Conservation (phyloP, 768 basidiomycete genomes). For the Hygrocybe punicea region DNA sequence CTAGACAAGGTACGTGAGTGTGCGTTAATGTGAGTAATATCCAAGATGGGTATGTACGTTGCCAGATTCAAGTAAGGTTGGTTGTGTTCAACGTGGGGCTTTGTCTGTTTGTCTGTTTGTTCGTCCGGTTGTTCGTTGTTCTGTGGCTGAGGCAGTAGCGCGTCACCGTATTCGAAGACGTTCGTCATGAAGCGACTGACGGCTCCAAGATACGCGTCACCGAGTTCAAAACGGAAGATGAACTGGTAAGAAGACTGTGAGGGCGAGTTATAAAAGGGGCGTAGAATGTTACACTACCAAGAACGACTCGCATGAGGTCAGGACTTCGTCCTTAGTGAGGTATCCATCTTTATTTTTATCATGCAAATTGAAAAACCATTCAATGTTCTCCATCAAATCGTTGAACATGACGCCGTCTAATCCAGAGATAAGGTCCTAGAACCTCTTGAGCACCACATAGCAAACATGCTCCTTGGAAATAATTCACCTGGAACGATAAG, state of each 20-base stretch:
- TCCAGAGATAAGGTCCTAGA: constrained; percentile 82
- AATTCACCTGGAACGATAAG: constrained; percentile 77
- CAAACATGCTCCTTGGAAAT: not conserved
- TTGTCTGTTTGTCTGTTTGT: constrained; percentile 32
- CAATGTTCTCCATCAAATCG: constrained; percentile 97
- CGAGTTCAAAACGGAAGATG: constrained; percentile 95
- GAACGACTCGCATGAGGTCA: constrained; percentile 92
- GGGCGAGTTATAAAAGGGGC: constrained; percentile 7
- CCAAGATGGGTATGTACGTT: constrained; percentile 48
- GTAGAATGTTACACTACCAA: constrained; percentile 51
- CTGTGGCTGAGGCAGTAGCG: constrained; percentile 63
- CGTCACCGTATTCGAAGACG: constrained; percentile 96
- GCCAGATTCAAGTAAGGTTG: constrained; percentile 91
- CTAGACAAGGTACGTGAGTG: constrained; percentile 35
- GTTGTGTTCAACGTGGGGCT: constrained; percentile 61
- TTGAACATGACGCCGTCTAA: constrained; percentile 92
- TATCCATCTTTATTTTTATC: constrained; percentile 96
- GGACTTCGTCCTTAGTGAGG: constrained; percentile 92
- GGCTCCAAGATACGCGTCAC: constrained; percentile 94
- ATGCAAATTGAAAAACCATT: constrained; percentile 97
- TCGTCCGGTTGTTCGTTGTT: constrained; percentile 23
- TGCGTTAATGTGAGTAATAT: not conserved
- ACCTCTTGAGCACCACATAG: not conserved
- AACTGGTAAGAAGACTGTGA: constrained; percentile 52
- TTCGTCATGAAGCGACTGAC: constrained; percentile 98